Evolutionary conservation across 305 asterid genomes (phyloP).

Genomic region (Fraxinus velutina): DNA sequence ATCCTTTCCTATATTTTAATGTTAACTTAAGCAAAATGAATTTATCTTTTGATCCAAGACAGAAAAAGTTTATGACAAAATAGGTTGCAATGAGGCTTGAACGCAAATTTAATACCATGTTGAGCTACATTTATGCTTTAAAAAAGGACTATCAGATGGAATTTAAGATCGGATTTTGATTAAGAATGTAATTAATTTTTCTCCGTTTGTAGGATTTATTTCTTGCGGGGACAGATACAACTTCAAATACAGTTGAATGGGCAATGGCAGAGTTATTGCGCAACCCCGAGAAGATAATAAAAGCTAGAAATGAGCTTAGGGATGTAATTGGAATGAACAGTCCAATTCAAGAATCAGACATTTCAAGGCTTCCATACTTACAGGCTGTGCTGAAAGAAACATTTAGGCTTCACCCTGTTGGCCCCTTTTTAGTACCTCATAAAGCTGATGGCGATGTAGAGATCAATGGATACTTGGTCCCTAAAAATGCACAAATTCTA

Average conservation of each 20-base stretch:
- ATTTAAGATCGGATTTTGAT: too few species aligned
- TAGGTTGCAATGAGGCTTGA: too few species aligned
- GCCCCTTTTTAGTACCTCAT: constrained; percentile 16
- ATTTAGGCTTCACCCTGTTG: constrained; percentile 30
- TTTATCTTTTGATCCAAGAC: too few species aligned
- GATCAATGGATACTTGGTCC: constrained; percentile 23
- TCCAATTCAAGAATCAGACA: constrained; percentile 18
- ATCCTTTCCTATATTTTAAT: too few species aligned
- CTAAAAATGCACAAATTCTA: constrained; percentile 22
- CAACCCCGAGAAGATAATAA: constrained; percentile 18
- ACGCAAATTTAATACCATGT: too few species aligned
- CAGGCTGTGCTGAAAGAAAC: constrained; percentile 34
- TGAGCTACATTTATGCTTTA: too few species aligned
- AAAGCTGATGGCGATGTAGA: constrained; percentile 12
- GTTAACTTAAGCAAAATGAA: too few species aligned
- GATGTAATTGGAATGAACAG: not conserved
- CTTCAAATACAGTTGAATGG: constrained; percentile 36
- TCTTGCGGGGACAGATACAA: constrained; percentile 34
- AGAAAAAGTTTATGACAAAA: too few species aligned
- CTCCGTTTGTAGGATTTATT: constrained; percentile 24
- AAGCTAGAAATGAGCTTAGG: constrained; percentile 20
- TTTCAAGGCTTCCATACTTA: constrained; percentile 23
- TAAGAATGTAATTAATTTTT: not conserved
- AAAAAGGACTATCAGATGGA: too few species aligned
- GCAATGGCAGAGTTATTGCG: constrained; percentile 34